Base-by-base conservation (phyloP, 2,329 filamentous ascomycete genomes). In the Pseudophaeomoniella oleicola region DNA sequence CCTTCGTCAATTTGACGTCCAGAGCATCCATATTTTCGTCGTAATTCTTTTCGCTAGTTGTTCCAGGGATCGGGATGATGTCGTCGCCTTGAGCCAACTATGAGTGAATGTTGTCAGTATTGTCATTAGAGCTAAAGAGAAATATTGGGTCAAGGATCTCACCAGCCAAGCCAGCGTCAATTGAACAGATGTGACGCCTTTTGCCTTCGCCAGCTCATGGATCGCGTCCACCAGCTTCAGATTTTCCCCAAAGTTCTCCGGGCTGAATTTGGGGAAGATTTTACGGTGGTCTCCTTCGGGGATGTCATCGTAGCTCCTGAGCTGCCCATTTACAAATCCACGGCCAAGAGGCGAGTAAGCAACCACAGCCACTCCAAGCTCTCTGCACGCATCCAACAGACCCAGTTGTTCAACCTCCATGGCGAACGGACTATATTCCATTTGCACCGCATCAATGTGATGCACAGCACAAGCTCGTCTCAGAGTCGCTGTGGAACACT, bases 181-280 rank as follows among this genome's bases (percentile, higher is more conserved):
- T 14, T 44, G 40, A 5, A 27, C 30, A 13, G 37, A n/a, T 15
- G 38, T 39, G 30, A 40, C 42, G 4, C 44, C 40, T 27, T 47
- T 45, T 32, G 43, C 42, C 12, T 39, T 32, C 12, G 44, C 42
- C 17, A 47, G n/a, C 10, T 19, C 32, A 13, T 40, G 35, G 29
- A 46, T 18, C n/a, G 53, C 50, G 22, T 69, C 63, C 3, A 74
- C 65, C 2, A 78, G 50, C 42, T 60, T 55, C 9, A 75, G 40
- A 43, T 78, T 78, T 51, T 70, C 69, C 6, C 52, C 54, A 44
- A 75, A 66, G 44, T 76, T 72, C 35, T 67, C 68, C 11, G 59
- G 55, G 3, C 44, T 52, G 50, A 70, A 72, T 10, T 70, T 59
- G 2, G 71, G 69, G 6, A 67, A 32, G 9, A 42, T 41, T 16